phyloP scores from a whole-genome alignment of 2,329 filamentous ascomycete genomes.

The Trichoderma sp. region DNA sequence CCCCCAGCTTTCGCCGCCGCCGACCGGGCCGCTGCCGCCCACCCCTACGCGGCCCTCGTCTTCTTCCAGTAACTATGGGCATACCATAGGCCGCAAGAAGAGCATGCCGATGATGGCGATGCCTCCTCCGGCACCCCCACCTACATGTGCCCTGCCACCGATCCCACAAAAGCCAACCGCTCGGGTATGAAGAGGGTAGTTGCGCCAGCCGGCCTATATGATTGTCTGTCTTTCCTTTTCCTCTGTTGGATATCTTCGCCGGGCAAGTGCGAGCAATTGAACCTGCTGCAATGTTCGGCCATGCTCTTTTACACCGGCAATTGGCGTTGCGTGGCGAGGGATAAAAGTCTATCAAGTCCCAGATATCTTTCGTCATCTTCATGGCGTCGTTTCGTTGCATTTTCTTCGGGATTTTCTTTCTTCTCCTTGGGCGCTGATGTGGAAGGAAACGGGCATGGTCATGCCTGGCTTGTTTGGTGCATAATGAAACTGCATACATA shows the following conservation, averaged over 20 bases:
- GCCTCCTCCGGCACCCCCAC: constrained; percentile 55
- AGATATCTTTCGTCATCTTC: not conserved
- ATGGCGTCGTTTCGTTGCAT: constrained; percentile 9
- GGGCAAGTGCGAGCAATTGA: not conserved
- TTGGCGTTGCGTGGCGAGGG: constrained; percentile 12
- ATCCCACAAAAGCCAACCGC: constrained; percentile 31
- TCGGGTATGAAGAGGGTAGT: constrained; percentile 27
- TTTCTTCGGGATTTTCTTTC: not conserved
- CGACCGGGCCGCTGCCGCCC: constrained; percentile 39
- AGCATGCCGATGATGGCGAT: constrained; percentile 55
- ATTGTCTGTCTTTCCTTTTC: not conserved
- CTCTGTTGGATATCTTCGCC: not conserved
- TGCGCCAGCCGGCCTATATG: not conserved
- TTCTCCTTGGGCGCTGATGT: not conserved
- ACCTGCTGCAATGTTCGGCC: not conserved
- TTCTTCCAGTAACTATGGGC: constrained; percentile 28
- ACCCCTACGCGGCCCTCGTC: constrained; percentile 36
- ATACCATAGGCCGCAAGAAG: constrained; percentile 42
- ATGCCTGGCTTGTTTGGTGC: constrained; percentile 1
- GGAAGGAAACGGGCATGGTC: not conserved
- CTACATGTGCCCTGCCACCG: constrained; percentile 58
- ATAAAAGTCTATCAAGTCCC: not conserved
- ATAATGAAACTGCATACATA: constrained; percentile 19
- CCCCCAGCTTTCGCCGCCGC: constrained; percentile 38
- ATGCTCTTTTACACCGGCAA: constrained; percentile 6